Base-by-base conservation (phyloP, 2,329 filamentous ascomycete genomes). In the Exophiala alcalophila region DNA sequence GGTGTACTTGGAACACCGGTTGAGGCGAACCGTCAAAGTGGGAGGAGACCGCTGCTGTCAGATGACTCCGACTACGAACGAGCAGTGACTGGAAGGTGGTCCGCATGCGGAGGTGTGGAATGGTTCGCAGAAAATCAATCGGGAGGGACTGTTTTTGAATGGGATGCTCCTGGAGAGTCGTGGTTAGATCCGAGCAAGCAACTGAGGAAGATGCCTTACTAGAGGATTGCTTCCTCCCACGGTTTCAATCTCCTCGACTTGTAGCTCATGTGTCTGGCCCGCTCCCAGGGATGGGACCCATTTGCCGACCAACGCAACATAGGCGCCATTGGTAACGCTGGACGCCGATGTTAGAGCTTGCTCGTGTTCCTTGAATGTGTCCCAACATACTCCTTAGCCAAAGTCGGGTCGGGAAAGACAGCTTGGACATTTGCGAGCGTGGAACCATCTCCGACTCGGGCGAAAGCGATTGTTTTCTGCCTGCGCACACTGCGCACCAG, bases 81-180 rank as follows among this genome's bases (percentile, higher is more conserved):
- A 96, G 70, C 28, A 88, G 74, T 18, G 88, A 78, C 65, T 94
- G 90, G 61, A 87, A 77, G 1, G 87, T 86, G 12, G 87, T 81
- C 57, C 91, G 84, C 52, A 85, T 70, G 44, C 92, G 84, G 46
- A 98, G 74, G 67, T 98, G 92, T 35, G 91, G 88, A 38, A 95
- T 76, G 9, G 84, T 85, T 45, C 92, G 84, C 49, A 98, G 78
- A 63, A 84, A 97, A 61, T 97, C 91, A 36, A 84, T 73, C 4
- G 83, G 87, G 57, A 96, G 90, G 57, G 92, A 95, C 67, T 97
- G 97, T 67, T 95, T 95, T 67, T 98, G 92, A 16, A 98, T 80
- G 3, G 92, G 92, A 61, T 87, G 94, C 50, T 83, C 86, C 86
- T 97, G n/a, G n/a, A 40, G 41, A 5, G 21, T 16, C 14, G 21